Evolutionary conservation across 1,139 yeast species (phyloP), one percentile per base, ranked within the genome.

Genomic region (Sugiyamaella sp.): DNA sequence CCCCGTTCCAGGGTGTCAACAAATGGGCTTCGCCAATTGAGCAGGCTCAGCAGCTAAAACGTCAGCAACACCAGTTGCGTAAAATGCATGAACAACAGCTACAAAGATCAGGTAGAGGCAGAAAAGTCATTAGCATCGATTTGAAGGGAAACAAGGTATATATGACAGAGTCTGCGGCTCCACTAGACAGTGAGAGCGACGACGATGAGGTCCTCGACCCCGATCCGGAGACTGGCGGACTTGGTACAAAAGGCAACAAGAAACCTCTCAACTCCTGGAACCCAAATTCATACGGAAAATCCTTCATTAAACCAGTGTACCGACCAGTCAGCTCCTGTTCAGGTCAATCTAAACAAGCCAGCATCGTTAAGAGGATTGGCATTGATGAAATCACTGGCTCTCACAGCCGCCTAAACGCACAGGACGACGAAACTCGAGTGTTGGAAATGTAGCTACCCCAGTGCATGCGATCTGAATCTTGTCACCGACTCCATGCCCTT

Each of bases 11-110:
- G 3, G 80, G 80, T 46, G 73, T 80, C 1, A 82, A 78, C 62
- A 76, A 83, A 61, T 95, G 99, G 99, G 84, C 96, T 0, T 81
- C 89, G 3, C 93, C 97, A 1, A 78, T 85, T 49, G 98, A 95
- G 65, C 81, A 95, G 61, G 98, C 97, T 0, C 75, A 89, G 54
- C 79, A 80, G 61, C 75, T 93, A 62, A 89, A 90, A 68, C 82
- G 82, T 60, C 97, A 90, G 66, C 97, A 91, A 65, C 80, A 85
- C 54, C 85, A 82, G 60, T 68, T 85, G 55, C 74, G 88, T 5
- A 82, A 81, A 62, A 77, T 82, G 65, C 86, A 85, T 53, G 82
- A 80, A 49, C 71, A 75, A 40, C 85, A 83, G 46, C 75, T 74
- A 53, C 80, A 78, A 20, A 73, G 91, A 41, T 68, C 78, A 1